phyloP scores from a whole-genome alignment of 768 basidiomycete genomes.

The Mycena rebaudengoi region DNA sequence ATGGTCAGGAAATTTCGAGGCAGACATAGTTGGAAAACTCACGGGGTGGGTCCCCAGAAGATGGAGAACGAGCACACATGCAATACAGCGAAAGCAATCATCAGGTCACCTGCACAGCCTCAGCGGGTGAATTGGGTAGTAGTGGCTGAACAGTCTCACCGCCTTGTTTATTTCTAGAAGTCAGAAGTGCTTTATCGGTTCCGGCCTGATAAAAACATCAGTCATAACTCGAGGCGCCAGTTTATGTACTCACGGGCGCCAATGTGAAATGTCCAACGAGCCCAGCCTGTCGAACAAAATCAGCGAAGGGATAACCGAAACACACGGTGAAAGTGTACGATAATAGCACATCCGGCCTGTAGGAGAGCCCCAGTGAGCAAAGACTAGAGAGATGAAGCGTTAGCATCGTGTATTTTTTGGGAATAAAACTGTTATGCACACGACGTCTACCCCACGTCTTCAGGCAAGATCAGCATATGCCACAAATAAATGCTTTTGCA shows the following conservation, averaged over 20 bases:
- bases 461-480: background rate
- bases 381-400: conserved; percentile 51
- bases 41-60: conserved; percentile 82
- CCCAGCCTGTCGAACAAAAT: conserved; percentile 55
- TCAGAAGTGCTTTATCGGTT: conserved; percentile 57
- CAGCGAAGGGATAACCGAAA: background rate
- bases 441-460: conserved; percentile 72
- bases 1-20: no score
- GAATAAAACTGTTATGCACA: no score
- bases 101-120: conserved; percentile 55
- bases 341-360: conserved; percentile 69
- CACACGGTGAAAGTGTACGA: conserved; percentile 47
- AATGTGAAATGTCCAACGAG: conserved; percentile 76
- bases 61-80: conserved; percentile 77
- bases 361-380: conserved; percentile 70
- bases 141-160: conserved; percentile 33
- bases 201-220: conserved; percentile 28
- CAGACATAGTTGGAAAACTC: conserved; percentile 28
- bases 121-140: background rate
- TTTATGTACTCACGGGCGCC: conserved; percentile 45
- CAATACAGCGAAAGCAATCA: conserved; percentile 81
- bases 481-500: background rate
- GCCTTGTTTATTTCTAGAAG: conserved; percentile 63
- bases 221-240: background rate
- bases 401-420: background rate